Base-by-base conservation (phyloP, 129 eudicot species). In the Deinandra increscens region DNA sequence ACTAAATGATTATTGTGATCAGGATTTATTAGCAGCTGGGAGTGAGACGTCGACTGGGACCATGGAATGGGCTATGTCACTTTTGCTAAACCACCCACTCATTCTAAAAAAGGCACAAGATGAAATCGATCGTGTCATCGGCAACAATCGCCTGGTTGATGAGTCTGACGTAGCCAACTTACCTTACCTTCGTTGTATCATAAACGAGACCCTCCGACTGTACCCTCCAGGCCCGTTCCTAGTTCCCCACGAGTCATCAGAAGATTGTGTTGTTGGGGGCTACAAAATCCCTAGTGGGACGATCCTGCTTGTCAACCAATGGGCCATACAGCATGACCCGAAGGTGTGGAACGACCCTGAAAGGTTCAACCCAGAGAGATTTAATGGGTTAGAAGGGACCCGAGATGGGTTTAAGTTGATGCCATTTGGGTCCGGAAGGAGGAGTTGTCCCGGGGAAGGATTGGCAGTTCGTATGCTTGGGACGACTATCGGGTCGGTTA, bases 401-500 rank as follows among this genome's bases (percentile, higher is more conserved):
- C 49, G 70, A 62, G 87, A 85, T 3, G 84, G 78, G 54, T 82
- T 64, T 20, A 79, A 73, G 77, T 23, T 83, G 4, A 20, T 83
- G 80, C 80, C 88, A 2, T 80, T 83, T 41, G 91, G 91, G 65
- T 73, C 50, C 0, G 88, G 91, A 22, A 74, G 91, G 70, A 75
- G 88, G 65, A 78, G 72, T 8, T 86, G 91, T 54, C 91, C 91
- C 0, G 91, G 86, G 1, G 83, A 80, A 41, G 77, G 69, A 26
- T 56, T 83, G 78, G 88, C 83, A 0, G 64, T 73, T 20, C 71
- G 78, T 3, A 23, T 78, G 23, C 5, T 80, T 42, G 79, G 78
- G 56, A 42, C 69, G 70, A 74, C 79, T 2, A 44, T 83, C 43
- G 83, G 82, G 3, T 51, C 67, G 17, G 22, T 84, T 0, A 70